These are phyloP conservation scores for Cadophora gregata DNA, from an alignment of 2,329 filamentous ascomycete genomes.

Conservation along the genomic window DNA sequence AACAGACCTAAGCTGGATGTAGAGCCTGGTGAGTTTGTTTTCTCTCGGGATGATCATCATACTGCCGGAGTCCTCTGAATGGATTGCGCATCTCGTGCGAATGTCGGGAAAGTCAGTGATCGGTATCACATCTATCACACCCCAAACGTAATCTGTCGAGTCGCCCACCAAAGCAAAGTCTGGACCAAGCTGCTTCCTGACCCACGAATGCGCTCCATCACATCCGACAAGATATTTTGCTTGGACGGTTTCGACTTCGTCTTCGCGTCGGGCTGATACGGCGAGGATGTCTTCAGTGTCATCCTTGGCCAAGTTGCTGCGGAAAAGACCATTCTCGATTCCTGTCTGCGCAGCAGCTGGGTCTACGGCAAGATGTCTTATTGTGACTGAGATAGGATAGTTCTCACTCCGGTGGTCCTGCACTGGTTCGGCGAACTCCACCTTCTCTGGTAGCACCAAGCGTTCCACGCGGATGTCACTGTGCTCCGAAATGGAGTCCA, in stretches of 20 bases:
- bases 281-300: background rate
- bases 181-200: conserved; percentile 57
- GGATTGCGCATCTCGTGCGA: conserved; percentile 60
- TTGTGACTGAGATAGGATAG: background rate
- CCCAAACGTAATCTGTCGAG: conserved; percentile 36
- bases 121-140: conserved; percentile 55
- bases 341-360: conserved; percentile 1
- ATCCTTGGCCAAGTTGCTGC: background rate
- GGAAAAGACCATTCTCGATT: conserved; percentile 1
- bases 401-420: conserved; percentile 49
- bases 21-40: conserved; percentile 61
- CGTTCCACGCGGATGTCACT: conserved; percentile 63
- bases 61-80: conserved; percentile 56
- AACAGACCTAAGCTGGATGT: conserved; percentile 63
- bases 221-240: conserved; percentile 72
- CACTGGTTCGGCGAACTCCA: conserved; percentile 58
- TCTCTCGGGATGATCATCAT: conserved; percentile 68
- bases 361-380: background rate
- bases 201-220: conserved; percentile 58
- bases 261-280: conserved; percentile 39
- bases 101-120: conserved; percentile 62
- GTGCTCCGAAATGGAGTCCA: conserved; percentile 63
- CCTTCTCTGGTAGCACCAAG: conserved; percentile 58
- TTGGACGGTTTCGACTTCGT: conserved; percentile 58
- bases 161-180: conserved; percentile 41